phyloP scores from a whole-genome alignment of 2,329 filamentous ascomycete species.

The Sclerotinia spermophila region DNA sequence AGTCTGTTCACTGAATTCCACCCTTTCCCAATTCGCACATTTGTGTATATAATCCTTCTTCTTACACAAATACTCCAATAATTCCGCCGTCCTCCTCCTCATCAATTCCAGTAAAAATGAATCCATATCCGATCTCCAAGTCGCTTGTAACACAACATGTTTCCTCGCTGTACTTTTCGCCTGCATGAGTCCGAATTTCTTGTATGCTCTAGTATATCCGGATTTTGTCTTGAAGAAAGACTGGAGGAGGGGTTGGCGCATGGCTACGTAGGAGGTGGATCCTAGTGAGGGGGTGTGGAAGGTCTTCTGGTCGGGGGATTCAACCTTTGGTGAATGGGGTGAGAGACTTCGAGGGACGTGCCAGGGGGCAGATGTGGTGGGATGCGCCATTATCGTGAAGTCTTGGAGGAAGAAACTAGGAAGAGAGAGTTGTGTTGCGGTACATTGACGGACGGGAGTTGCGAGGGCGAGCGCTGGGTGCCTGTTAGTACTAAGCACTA shows the following conservation, averaged over 20 bases:
- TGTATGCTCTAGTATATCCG: neutral
- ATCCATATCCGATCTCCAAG: conserved; percentile 55
- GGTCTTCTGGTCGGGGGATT: neutral
- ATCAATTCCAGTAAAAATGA: conserved; percentile 49
- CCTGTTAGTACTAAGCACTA: neutral
- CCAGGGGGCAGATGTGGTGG: conserved; percentile 51
- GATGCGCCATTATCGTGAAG: conserved; percentile 55
- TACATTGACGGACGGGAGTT: conserved; percentile 56
- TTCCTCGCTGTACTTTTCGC: neutral
- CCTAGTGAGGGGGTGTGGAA: conserved; percentile 10
- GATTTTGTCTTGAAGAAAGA: neutral
- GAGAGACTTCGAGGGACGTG: conserved; percentile 49
- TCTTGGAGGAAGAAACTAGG: conserved; percentile 62
- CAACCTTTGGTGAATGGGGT: neutral
- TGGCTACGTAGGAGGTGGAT: conserved; percentile 18
- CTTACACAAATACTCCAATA: conserved; percentile 43
- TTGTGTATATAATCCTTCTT: conserved; percentile 44
- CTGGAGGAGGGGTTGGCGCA: conserved; percentile 15
- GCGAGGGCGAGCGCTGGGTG: conserved; percentile 52
- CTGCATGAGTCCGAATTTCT: neutral
- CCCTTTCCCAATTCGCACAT: conserved; percentile 44
- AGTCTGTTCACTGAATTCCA: conserved; percentile 38
- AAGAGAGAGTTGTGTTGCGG: conserved; percentile 45
- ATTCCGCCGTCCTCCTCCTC: conserved; percentile 45
- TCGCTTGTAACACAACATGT: conserved; percentile 19